phyloP scores from a whole-genome alignment of 768 basidiomycete genomes.

The Multifurca ochricompacta region DNA sequence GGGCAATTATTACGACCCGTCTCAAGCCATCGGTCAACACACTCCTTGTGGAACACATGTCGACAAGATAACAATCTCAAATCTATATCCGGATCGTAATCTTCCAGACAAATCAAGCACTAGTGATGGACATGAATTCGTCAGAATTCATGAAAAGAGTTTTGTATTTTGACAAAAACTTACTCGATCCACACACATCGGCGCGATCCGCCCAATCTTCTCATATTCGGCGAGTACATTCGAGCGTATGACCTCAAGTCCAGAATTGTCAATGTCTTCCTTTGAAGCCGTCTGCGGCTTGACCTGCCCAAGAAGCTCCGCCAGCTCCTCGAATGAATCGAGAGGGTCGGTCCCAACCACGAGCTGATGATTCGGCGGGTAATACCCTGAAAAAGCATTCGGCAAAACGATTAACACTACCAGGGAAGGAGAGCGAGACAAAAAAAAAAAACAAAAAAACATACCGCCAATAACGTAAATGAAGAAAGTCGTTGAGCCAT shows the following conservation, averaged over 20 bases:
- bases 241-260: constrained; percentile 62
- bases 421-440: no score
- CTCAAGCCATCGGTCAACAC: constrained; percentile 50
- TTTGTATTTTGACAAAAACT: no score
- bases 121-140: constrained; percentile 23
- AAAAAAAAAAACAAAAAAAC: constrained; percentile 17
- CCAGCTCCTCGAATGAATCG: constrained; percentile 79
- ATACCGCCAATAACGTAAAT: constrained; percentile 84
- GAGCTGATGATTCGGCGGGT: constrained; percentile 83
- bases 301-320: constrained; percentile 72
- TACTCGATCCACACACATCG: constrained; percentile 77
- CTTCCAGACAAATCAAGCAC: constrained; percentile 83
- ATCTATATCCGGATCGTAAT: constrained; percentile 72
- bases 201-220: constrained; percentile 30
- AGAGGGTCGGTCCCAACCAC: constrained; percentile 68
- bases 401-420: neutral
- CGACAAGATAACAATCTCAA: constrained; percentile 74
- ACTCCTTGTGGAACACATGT: constrained; percentile 85
- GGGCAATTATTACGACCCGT: constrained; percentile 83
- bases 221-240: constrained; percentile 41
- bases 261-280: constrained; percentile 81
- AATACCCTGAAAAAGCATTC: constrained; percentile 56
- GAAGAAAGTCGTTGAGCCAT: constrained; percentile 64
- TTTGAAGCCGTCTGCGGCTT: constrained; percentile 77
- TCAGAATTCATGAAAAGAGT: no score